A percentile compares a stretch with the other conserved stretches of the same genome.
phyloP scores from a whole-genome alignment of 495 filamentous ascomycete genomes.

The Acidomyces sp. region DNA sequence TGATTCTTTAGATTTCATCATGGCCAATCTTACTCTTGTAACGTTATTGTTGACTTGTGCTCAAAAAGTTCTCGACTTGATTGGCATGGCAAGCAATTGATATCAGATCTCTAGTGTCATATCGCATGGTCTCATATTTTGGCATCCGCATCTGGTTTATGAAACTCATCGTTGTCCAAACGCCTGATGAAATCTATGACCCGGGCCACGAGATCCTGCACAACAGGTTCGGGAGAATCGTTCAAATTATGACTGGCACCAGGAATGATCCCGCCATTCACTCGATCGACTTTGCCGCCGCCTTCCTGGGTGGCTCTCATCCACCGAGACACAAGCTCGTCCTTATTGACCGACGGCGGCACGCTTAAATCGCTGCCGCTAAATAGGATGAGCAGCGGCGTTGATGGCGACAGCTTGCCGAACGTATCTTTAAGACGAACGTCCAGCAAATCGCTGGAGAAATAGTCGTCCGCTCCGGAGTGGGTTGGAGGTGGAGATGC shows the following conservation, averaged over 20 bases:
- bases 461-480: constrained; percentile 73
- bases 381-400: constrained; percentile 50
- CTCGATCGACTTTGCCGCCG: constrained; percentile 38
- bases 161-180: constrained; percentile 27
- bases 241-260: constrained; percentile 51
- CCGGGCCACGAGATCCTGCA: constrained; percentile 39
- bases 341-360: constrained; percentile 48
- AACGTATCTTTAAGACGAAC: constrained; percentile 48
- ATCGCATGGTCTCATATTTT: too few species aligned
- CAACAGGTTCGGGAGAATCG: constrained; percentile 32
- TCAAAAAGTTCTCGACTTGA: too few species aligned
- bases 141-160: background rate
- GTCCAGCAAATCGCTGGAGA: constrained; percentile 63
- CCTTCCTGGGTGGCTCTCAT: constrained; percentile 32
- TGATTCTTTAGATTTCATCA: too few species aligned
- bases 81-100: too few species aligned
- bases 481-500: constrained; percentile 40
- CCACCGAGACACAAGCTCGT: constrained; percentile 52
- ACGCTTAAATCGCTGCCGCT: constrained; percentile 64
- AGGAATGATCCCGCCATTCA: constrained; percentile 41
- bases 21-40: too few species aligned
- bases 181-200: constrained; percentile 44
- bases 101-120: too few species aligned
- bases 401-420: constrained; percentile 43
- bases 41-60: too few species aligned